Evolutionary conservation across 2,329 filamentous ascomycete species (phyloP).

Genomic region (Aureobasidium pullulans): DNA sequence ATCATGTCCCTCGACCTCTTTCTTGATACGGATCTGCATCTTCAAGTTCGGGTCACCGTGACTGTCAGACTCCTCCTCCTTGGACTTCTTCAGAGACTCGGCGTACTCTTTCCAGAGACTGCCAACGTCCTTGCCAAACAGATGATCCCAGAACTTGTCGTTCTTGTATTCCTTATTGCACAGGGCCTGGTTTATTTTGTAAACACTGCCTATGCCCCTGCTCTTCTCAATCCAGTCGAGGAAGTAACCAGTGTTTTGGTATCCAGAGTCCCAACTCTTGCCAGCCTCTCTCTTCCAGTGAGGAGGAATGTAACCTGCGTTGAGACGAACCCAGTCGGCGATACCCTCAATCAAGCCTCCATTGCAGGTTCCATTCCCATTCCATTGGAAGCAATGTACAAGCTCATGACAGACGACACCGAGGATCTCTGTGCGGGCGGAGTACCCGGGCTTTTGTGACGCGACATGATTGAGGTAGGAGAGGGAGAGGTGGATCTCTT

Average conservation of each 20-base stretch:
- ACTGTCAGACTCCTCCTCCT: constrained; percentile 7
- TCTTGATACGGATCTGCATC: constrained; percentile 8
- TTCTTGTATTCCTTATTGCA: constrained; percentile 57
- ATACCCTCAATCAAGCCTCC: constrained; percentile 84
- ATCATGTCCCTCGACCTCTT: neutral
- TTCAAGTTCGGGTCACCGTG: constrained; percentile 16
- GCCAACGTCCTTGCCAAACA: constrained; percentile 59
- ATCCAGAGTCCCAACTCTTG: constrained; percentile 73
- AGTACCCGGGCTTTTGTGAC: constrained; percentile 18
- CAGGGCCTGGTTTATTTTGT: constrained; percentile 60
- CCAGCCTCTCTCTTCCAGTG: constrained; percentile 65
- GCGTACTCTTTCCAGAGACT: constrained; percentile 71
- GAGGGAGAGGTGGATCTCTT: constrained; percentile 84
- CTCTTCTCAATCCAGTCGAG: constrained; percentile 72
- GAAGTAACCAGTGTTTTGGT: constrained; percentile 88
- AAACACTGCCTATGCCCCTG: constrained; percentile 44
- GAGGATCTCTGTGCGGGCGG: constrained; percentile 56
- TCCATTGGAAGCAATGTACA: constrained; percentile 89
- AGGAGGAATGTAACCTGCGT: constrained; percentile 63
- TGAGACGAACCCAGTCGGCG: constrained; percentile 84
- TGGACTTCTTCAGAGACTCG: constrained; percentile 34
- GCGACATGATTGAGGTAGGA: constrained; percentile 53
- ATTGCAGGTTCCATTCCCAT: constrained; percentile 47
- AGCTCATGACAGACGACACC: constrained; percentile 89
- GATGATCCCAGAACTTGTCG: constrained; percentile 57